A percentile compares a stretch with the other conserved stretches of the same genome.
These are phyloP conservation scores for Arthromyces matolae DNA, from an alignment of 768 basidiomycete genomes.

Conservation along the genomic window DNA sequence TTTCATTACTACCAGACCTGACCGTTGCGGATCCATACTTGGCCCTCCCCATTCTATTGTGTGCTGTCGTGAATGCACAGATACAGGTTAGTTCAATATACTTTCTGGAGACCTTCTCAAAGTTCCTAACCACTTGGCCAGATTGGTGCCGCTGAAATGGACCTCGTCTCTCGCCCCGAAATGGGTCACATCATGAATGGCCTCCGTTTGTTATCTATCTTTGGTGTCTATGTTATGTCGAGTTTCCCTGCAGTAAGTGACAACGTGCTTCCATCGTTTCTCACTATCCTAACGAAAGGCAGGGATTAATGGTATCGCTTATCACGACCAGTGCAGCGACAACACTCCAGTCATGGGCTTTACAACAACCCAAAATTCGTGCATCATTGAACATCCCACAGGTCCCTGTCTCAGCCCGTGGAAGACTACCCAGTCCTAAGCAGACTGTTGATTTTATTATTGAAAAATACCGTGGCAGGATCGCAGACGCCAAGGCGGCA, in stretches of 20 bases:
- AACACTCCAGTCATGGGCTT: conserved; percentile 44
- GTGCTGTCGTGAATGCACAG: conserved; percentile 62
- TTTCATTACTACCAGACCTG: conserved; percentile 72
- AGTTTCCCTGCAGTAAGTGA: conserved; percentile 63
- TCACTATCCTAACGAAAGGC: background rate
- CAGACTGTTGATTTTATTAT: conserved; percentile 22
- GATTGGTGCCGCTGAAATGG: conserved; percentile 50
- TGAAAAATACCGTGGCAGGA: conserved; percentile 19
- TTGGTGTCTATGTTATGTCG: conserved; percentile 43
- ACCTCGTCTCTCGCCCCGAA: conserved; percentile 47
- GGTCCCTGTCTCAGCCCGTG: conserved; percentile 24
- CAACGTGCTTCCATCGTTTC: background rate
- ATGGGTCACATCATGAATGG: conserved; percentile 68
- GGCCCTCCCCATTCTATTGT: conserved; percentile 59
- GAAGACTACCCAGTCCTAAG: conserved; percentile 29
- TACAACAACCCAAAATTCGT: conserved; percentile 44
- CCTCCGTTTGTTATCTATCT: conserved; percentile 55
- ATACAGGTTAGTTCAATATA: conserved; percentile 49
- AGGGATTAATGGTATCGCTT: conserved; percentile 43
- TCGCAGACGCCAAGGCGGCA: conserved; percentile 20
- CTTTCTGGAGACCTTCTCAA: background rate
- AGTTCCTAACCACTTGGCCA: conserved; percentile 14
- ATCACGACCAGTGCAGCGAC: conserved; percentile 40
- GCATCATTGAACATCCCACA: conserved; percentile 34
- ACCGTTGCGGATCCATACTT: conserved; percentile 75